phyloP scores from a whole-genome alignment of 2,329 filamentous ascomycete species.

The Aphanoascus verrucosus region DNA sequence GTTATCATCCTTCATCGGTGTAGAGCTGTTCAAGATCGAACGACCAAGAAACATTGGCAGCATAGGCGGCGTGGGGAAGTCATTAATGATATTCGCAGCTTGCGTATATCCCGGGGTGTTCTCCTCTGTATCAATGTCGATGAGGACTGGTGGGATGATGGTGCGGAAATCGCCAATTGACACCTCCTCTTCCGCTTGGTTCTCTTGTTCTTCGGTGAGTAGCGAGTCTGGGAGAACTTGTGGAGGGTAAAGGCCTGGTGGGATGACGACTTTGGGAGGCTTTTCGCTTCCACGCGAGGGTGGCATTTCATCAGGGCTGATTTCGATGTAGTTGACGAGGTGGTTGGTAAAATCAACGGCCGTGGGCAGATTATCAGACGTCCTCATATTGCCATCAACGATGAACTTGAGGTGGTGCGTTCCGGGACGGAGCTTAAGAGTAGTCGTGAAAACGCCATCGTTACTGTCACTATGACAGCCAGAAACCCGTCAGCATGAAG shows the following conservation, averaged over 20 bases:
- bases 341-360: slow-evolving; percentile 98
- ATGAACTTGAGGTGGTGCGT: slow-evolving; percentile 96
- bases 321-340: slow-evolving; percentile 95
- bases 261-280: slow-evolving; percentile 26
- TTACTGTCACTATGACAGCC: slow-evolving; percentile 27
- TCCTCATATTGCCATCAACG: slow-evolving; percentile 86
- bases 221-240: slow-evolving; percentile 33
- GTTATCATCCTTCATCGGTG: slow-evolving; percentile 93
- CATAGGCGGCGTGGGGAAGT: slow-evolving; percentile 70
- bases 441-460: slow-evolving; percentile 58
- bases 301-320: slow-evolving; percentile 56
- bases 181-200: slow-evolving; percentile 46
- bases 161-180: slow-evolving; percentile 53
- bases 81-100: slow-evolving; percentile 63
- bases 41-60: slow-evolving; percentile 87
- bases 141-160: slow-evolving; percentile 71
- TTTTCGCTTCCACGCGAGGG: slow-evolving; percentile 29
- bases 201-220: slow-evolving; percentile 30
- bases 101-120: slow-evolving; percentile 64
- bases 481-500: background rate
- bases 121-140: slow-evolving; percentile 76
- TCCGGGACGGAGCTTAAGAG: slow-evolving; percentile 74
- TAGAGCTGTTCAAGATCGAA: slow-evolving; percentile 83
- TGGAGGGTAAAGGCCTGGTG: slow-evolving; percentile 35
- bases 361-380: slow-evolving; percentile 75